Evolutionary conservation across 2,329 filamentous ascomycete genomes (phyloP).

Genomic region (Nemania abortiva): DNA sequence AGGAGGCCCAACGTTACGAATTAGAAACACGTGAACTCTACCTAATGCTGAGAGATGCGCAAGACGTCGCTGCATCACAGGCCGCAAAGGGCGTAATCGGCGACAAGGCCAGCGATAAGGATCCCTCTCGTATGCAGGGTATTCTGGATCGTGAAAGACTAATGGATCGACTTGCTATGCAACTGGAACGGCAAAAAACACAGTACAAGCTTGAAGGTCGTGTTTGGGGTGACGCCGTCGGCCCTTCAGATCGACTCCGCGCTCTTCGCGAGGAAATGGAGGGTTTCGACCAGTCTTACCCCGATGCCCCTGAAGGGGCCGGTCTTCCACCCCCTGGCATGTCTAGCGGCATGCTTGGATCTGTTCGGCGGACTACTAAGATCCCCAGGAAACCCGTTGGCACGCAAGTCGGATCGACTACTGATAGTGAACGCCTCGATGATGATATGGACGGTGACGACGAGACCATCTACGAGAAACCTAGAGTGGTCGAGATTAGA

Average conservation of each 20-base stretch:
- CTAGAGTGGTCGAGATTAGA: slow-evolving; percentile 81
- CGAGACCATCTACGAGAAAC: slow-evolving; percentile 79
- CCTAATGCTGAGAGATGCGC: slow-evolving; percentile 96
- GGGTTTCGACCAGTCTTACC: slow-evolving; percentile 56
- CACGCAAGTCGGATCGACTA: slow-evolving; percentile 48
- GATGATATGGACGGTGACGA: slow-evolving; percentile 65
- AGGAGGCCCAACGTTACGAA: slow-evolving; percentile 94
- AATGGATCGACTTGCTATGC: slow-evolving; percentile 94
- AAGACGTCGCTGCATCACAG: slow-evolving; percentile 92
- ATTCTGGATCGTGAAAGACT: slow-evolving; percentile 93
- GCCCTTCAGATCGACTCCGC: slow-evolving; percentile 90
- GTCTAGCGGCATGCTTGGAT: slow-evolving; percentile 79
- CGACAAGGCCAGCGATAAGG: slow-evolving; percentile 68
- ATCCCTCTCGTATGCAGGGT: slow-evolving; percentile 85
- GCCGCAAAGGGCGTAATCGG: slow-evolving; percentile 70
- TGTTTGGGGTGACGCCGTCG: slow-evolving; percentile 83
- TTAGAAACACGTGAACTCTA: slow-evolving; percentile 96
- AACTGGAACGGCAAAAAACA: slow-evolving; percentile 96
- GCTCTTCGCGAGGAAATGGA: slow-evolving; percentile 97
- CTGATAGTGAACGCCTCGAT: slow-evolving; percentile 45
- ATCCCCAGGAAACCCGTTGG: slow-evolving; percentile 67
- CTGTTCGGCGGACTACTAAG: slow-evolving; percentile 72
- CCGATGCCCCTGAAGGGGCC: slow-evolving; percentile 58
- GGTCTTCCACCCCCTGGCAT: slow-evolving; percentile 71
- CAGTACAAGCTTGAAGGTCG: slow-evolving; percentile 97